Evolutionary conservation across 2,329 filamentous ascomycete species (phyloP), one percentile per base, ranked within the genome.

Genomic region (Trematosphaeria pertusa): DNA sequence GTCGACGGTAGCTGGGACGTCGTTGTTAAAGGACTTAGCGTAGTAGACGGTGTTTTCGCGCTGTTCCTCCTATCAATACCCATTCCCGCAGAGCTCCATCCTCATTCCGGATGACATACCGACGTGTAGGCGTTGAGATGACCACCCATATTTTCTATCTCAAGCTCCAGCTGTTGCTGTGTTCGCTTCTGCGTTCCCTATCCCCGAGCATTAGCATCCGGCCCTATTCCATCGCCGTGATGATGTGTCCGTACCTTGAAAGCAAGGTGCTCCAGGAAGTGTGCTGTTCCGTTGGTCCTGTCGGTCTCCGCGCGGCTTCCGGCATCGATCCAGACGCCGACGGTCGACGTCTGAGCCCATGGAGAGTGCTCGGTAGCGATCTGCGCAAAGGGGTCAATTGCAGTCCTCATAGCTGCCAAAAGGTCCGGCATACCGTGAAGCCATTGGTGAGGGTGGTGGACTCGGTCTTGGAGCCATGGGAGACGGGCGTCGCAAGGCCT

Each of bases 1-100:
- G 77, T 99, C 91, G 76, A 99, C 94, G 72, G 90, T 90, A 75
- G 92, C 89, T 69, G 92, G 92, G 53, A 97, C 91, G 74, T 99
- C 93, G 77, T 88, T 86, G 82, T 99, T 99, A 83, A 99, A 96
- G 59, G 93, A 88, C 82, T 97, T 97, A 78, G 94, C 94, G 78
- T 97, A 99, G 85, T 99, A 99, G 73, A 99, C 94, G 68, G 94
- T 99, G 85, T 97, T 97, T 79, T 99, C 94, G 76, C 94, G 91
- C 92, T 75, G 60, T 53, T 21, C 32, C 37, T 90, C 68, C 55
- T n/a, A 54, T 70, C 61, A 69, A 52, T 53, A 46, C 43, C 24
- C 35, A 36, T 26, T 22, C 31, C 39, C 17, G 52, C 70, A 32
- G 31, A 11, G 1, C 9, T 10, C 28, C 41, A 18, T 24, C 10